Evolutionary conservation across 352 stramenopile species (phyloP), one percentile per base, ranked within the genome.

Genomic region (Phytophthora uliginosa): DNA sequence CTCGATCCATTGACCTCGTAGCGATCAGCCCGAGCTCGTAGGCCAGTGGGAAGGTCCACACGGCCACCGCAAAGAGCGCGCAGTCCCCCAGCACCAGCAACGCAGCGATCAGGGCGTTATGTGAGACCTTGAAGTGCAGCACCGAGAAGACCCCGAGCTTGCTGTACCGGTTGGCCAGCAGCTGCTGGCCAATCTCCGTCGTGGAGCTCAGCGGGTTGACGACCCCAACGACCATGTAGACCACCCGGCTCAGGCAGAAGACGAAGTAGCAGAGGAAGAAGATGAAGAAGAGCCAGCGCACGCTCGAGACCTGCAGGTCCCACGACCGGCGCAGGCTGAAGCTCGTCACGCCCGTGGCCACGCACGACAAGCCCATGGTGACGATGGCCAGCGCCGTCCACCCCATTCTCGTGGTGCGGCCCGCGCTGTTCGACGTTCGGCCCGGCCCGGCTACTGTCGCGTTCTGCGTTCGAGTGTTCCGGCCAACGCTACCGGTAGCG

Each of bases 251-350:
- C 7, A 70, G 50, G 33, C 63, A 73, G 54, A 83, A 85, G 34
- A 75, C 45, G 38, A 68, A 84, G 36, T 87, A 73, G 52, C 74
- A 88, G 10, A 77, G 26, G 61, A 91, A 90, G 42, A 91, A 88
- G 54, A 78, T 57, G 69, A 84, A 84, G 26, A 91, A 91, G 34
- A 91, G 71, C 84, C 84, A 91, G 4, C 84, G 82, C 28, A 91
- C 81, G 18, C 81, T 86, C 5, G 81, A 86, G 36, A 84, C 58
- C n/a, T 80, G 79, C 52, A 88, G 47, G 57, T 88, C 80, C 78
- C 79, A 88, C n/a, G 67, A 67, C 20, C 66, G 73, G 6, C 78
- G 72, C 18, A 90, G 69, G 9, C 66, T 78, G 63, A 83, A 63
- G 47, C 69, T 82, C n/a, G 79, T 85, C 42, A 79, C 53, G 3